Evolutionary conservation across 208 protist genomes (phyloP).

Genomic region (Crithidia fasciculata): DNA sequence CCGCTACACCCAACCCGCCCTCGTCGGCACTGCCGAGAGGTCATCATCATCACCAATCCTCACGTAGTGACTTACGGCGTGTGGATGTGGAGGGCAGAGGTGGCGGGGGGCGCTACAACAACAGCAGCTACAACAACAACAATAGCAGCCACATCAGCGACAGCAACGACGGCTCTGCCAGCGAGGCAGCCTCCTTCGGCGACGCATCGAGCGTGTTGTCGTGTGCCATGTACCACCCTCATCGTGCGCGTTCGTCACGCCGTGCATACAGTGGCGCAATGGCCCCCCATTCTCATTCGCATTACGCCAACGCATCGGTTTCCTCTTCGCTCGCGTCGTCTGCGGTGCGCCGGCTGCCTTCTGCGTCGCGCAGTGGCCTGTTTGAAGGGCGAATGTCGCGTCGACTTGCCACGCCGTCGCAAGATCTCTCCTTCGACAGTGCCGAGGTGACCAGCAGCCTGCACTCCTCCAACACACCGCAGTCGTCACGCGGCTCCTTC

Average conservation of each 20-base stretch:
- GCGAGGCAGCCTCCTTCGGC: neutral
- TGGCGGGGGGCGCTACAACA: neutral
- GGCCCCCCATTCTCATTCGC: too few relatives aligned
- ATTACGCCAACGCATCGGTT: too few relatives aligned
- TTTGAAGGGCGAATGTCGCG: neutral
- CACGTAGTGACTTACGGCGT: too few relatives aligned
- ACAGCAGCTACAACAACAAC: neutral
- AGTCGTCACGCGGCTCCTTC: neutral
- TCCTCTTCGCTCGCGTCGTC: too few relatives aligned
- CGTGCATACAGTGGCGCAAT: too few relatives aligned
- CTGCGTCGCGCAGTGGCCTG: too few relatives aligned
- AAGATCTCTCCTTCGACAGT: slow-evolving; percentile 1
- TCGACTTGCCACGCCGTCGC: neutral
- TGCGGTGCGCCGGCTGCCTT: too few relatives aligned
- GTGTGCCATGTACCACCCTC: neutral
- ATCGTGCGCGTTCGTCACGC: too few relatives aligned
- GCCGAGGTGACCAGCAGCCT: neutral
- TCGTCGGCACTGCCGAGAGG: neutral
- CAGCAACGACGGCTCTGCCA: neutral
- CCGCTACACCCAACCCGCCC: neutral
- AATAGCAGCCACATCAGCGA: neutral
- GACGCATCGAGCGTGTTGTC: slow-evolving; percentile 9
- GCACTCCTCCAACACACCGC: neutral
- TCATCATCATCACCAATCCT: neutral
- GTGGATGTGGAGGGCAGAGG: neutral